Base-by-base conservation (phyloP, 352 stramenopile genomes). In the Pythium guiyangense region DNA sequence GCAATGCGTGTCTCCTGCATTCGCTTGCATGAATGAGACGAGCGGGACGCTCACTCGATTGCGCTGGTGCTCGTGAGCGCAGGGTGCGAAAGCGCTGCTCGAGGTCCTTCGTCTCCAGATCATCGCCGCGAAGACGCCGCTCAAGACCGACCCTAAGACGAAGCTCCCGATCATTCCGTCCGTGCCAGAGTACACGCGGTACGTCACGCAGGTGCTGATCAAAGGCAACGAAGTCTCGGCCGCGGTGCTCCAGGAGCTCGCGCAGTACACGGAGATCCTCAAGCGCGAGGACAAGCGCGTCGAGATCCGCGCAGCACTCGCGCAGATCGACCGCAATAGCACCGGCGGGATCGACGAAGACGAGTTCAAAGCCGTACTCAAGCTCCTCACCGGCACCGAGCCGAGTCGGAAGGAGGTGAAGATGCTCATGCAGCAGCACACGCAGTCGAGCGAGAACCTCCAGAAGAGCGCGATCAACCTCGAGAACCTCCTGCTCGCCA, bases 61-160 rank as follows among this genome's bases (percentile, higher is more conserved):
- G 29, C 15, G 39, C 12, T 22, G 14, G 12, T 12, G 27, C 40
- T 22, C 22, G 22, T n/a, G 54, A 15, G 31, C 54, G 45, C 42
- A 92, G 83, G 84, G 84, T 47, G 84, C 75, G 0, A 90, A 79
- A 51, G 77, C 76, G 14, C 42, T 92, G 22, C 56, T 92, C 1
- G 84, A 94, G 50, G 77, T 92, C 52, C 76, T 94, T 49, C 77
- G 84, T 0, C 69, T 87, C 17, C 84, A 94, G 63, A 80, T 92
- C 44, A 84, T 94, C 39, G 52, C 67, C 2, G 80, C 80, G 14
- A 91, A 94, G 65, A 86, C 71, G 22, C 70, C 71, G 2, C 60
- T 70, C 1, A 77, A 73, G 27, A 70, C 61, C 0, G 73, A 91
- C 48, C 53, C 73, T 17, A 78, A 71, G 57, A 84, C 77, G 0